Conservation (phyloP, 2,329 filamentous ascomycete genomes). For the Ophiostoma piceae region DNA sequence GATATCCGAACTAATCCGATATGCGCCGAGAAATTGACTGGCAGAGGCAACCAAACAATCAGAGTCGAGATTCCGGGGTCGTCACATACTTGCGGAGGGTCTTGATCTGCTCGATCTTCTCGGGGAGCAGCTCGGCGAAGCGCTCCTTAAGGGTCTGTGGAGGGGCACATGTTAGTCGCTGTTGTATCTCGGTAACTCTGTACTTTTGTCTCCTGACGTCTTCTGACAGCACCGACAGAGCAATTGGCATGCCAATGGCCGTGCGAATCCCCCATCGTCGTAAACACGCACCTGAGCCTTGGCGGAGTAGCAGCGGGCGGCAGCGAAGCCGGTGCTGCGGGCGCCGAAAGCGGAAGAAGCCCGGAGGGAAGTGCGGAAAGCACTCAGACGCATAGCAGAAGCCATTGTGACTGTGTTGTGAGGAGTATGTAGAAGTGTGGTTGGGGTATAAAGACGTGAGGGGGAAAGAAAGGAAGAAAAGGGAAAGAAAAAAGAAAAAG, state of each 20-base stretch:
- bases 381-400: slow-evolving; percentile 73
- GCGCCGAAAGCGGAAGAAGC: slow-evolving; percentile 59
- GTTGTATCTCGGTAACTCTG: slow-evolving; percentile 17
- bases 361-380: slow-evolving; percentile 71
- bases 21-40: not conserved
- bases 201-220: not conserved
- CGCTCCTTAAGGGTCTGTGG: slow-evolving; percentile 90
- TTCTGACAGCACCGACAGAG: not conserved
- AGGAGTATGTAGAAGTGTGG: not conserved
- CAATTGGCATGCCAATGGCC: not conserved
- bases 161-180: slow-evolving; percentile 25
- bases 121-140: slow-evolving; percentile 91
- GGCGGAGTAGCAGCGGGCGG: slow-evolving; percentile 84
- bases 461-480: slow-evolving; percentile 30
- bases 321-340: slow-evolving; percentile 70
- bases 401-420: slow-evolving; percentile 58
- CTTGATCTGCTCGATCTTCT: slow-evolving; percentile 99
- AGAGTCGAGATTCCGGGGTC: not conserved
- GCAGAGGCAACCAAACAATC: not conserved
- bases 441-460: slow-evolving; percentile 23
- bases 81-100: slow-evolving; percentile 80
- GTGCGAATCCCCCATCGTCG: not conserved
- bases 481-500: not conserved
- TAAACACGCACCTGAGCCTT: slow-evolving; percentile 68
- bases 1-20: slow-evolving; percentile 8